Conservation (phyloP, 2,329 filamentous ascomycete genomes). For the Fusarium tuaranense region DNA sequence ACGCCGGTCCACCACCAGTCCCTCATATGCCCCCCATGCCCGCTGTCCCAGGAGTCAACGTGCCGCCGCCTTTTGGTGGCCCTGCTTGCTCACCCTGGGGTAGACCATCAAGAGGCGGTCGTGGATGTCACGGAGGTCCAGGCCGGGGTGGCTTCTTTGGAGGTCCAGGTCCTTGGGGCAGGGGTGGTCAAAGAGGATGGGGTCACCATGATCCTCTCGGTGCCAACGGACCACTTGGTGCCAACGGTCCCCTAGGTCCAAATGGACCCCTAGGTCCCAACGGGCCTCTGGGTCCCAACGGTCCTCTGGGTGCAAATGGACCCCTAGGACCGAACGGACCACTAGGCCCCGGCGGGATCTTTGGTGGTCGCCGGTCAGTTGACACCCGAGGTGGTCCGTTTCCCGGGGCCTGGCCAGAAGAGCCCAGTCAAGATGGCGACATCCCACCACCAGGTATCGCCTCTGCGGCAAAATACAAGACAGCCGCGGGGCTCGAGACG, state of each 20-base stretch:
- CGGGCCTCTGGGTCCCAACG: conserved; percentile 11
- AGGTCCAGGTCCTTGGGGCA: conserved; percentile 10
- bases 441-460: conserved; percentile 36
- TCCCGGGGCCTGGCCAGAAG: conserved; percentile 52
- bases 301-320: conserved; percentile 7
- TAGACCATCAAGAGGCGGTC: conserved; percentile 18
- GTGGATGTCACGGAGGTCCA: conserved; percentile 15
- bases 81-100: conserved; percentile 20
- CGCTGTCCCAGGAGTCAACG: conserved; percentile 7
- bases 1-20: conserved; percentile 11
- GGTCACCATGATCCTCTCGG: conserved; percentile 24
- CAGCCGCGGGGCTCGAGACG: conserved; percentile 50
- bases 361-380: conserved; percentile 11
- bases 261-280: conserved; percentile 18
- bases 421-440: conserved; percentile 37
- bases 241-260: conserved; percentile 18
- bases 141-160: conserved; percentile 29
- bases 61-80: conserved; percentile 9
- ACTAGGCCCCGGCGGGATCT: conserved; percentile 1
- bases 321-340: neutral
- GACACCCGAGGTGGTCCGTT: conserved; percentile 19
- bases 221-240: conserved; percentile 19
- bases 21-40: conserved; percentile 9
- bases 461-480: conserved; percentile 52
- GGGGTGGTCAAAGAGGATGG: conserved; percentile 13